phyloP scores from a whole-genome alignment of 345 rosid genomes.

The Erodium maritimum region DNA sequence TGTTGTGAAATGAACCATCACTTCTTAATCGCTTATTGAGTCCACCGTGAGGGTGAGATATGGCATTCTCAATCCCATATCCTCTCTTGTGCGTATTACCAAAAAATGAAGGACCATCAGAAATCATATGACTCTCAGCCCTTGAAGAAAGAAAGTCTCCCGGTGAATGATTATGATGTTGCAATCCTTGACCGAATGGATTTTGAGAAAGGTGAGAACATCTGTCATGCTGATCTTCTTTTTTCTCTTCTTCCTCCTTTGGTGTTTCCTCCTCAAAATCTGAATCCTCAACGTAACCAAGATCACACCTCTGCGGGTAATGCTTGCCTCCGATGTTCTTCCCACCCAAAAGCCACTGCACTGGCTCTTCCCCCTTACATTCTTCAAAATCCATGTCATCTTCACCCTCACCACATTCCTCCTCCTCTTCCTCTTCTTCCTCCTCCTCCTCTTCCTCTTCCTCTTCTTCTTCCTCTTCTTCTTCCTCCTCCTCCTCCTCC shows the following conservation, averaged over 20 bases:
- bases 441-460: no score
- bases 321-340: constrained; percentile 23
- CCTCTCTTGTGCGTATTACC: constrained; percentile 54
- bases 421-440: no score
- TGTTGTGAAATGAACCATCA: constrained; percentile 43
- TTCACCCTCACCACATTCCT: constrained; percentile 15
- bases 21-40: constrained; percentile 61
- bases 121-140: constrained; percentile 33
- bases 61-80: constrained; percentile 37
- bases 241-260: constrained; percentile 30
- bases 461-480: no score
- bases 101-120: constrained; percentile 39
- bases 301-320: constrained; percentile 36
- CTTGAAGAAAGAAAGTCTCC: constrained; percentile 56
- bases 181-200: constrained; percentile 43
- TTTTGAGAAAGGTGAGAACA: constrained; percentile 33
- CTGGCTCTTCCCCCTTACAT: constrained; percentile 21
- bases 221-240: constrained; percentile 12
- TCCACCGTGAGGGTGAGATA: constrained; percentile 35
- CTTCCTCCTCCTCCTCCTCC: no score
- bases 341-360: constrained; percentile 30
- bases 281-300: constrained; percentile 11
- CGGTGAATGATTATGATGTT: constrained; percentile 30
- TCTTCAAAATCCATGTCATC: constrained; percentile 41
- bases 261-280: constrained; percentile 16